Evolutionary conservation across 1,139 yeast species (phyloP), one percentile per base, ranked within the genome.

Genomic region (Nadsonia commutata): DNA sequence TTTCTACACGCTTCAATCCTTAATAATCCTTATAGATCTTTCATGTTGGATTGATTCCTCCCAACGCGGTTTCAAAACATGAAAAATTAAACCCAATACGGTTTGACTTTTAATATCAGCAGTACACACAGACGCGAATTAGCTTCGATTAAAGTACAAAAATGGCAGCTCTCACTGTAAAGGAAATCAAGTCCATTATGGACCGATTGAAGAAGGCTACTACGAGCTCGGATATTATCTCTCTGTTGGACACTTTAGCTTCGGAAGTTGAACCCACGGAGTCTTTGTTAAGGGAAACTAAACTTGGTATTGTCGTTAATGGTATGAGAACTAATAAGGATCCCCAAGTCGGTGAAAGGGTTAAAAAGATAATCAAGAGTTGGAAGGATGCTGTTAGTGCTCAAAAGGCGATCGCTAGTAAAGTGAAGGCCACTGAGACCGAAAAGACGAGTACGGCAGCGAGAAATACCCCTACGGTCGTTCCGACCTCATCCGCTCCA

Each of bases 251-350:
- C 40, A 70, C 74, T 37, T 67, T 90, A 47, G 78, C 80, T 52
- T 76, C 72, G 48, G 85, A 83, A 11, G 85, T 86, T 42, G 68
- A 70, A 52, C 95, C 97, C 9, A 78, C 94, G 1, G 97, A 90
- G 59, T 76, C 78, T 57, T 70, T 88, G 38, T 68, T 90, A 43
- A 70, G 95, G 56, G 85, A 88, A 58, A 90, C 98, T n/a, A 86
- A 85, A 62, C 90, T 90, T n/a, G 98, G 98, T 48, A 93, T 90
- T 20, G 93, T 90, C 5, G 97, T 90, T 40, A 93, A 93, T 64
- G 86, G 85, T 63, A 76, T 80, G 56, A 74, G 94, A 52, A 65
- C 80, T 9, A 83, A 83, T 51, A 56, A 68, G 20, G 84, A 82
- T 58, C 54, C 70, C 20, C 83, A 80, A 48, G 77, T 90, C 41